phyloP scores from a whole-genome alignment of 163 green algal genomes.

The Scenedesmus sp. region DNA sequence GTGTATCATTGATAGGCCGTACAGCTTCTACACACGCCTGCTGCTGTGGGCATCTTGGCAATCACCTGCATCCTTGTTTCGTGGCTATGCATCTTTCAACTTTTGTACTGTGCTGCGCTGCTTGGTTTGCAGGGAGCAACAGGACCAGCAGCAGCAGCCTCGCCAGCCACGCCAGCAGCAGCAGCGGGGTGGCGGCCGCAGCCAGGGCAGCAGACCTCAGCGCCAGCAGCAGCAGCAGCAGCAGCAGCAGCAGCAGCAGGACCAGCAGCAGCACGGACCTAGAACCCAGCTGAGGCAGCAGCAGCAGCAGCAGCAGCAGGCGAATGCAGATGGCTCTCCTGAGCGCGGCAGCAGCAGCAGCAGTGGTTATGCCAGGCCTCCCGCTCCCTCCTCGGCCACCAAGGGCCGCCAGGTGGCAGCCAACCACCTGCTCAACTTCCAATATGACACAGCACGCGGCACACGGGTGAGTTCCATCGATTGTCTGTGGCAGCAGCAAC shows the following conservation, averaged over 20 bases:
- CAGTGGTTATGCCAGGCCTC: background rate
- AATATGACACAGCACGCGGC: slow-evolving; percentile 55
- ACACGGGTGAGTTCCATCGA: background rate
- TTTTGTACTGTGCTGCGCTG: background rate
- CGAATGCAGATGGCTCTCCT: background rate
- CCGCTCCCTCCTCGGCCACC: background rate
- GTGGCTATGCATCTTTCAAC: background rate
- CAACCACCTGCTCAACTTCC: slow-evolving; percentile 81
- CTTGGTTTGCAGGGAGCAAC: background rate
- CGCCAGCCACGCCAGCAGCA: slow-evolving; percentile 8
- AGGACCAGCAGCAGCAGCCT: slow-evolving; percentile 26
- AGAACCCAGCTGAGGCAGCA: slow-evolving; percentile 28
- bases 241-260: slow-evolving; percentile 17
- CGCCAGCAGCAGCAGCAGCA: slow-evolving; percentile 16
- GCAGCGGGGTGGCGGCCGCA: background rate
- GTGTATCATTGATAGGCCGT: background rate
- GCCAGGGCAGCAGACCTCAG: background rate
- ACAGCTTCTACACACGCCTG: background rate
- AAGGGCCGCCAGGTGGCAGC: slow-evolving; percentile 53
- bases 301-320: slow-evolving; percentile 29
- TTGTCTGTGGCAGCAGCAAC: background rate
- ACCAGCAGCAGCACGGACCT: background rate
- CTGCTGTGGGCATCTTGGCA: background rate
- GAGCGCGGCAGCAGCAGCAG: background rate
- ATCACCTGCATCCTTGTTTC: background rate